Percentiles rank a stretch among this genome's conserved stretches.
Conservation (phyloP, 306 rosid genomes). For the Cicer chorassanicum region DNA sequence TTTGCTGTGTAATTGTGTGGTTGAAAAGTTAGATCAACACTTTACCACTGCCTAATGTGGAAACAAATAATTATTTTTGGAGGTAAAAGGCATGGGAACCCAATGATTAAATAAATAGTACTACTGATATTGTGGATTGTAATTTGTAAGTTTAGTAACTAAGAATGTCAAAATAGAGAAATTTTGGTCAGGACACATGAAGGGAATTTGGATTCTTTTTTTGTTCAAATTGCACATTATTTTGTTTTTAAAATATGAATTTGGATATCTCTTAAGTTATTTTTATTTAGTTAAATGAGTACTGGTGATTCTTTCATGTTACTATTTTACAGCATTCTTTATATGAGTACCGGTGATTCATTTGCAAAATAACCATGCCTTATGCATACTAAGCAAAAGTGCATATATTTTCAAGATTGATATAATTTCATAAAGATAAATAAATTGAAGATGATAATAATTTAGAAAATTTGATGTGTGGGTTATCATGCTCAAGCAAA, state of each 20-base stretch:
- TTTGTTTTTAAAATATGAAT: background rate
- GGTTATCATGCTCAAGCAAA: no score
- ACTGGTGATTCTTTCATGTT: background rate
- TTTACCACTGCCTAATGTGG: conserved; percentile 39
- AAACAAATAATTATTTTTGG: conserved; percentile 3
- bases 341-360: no score
- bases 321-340: background rate
- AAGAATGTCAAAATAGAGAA: conserved; percentile 12
- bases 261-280: no score
- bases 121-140: no score
- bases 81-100: conserved; percentile 15
- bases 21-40: conserved; percentile 45
- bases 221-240: background rate
- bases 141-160: background rate
- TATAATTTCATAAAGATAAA: background rate
- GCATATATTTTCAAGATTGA: conserved; percentile 22
- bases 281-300: background rate
- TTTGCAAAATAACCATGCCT: no score
- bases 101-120: background rate
- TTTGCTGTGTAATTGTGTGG: conserved; percentile 40
- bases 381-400: no score
- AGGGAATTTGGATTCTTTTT: background rate
- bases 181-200: background rate
- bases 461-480: background rate
- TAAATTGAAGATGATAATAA: conserved; percentile 1